These are phyloP conservation scores for Exserohilum turcica DNA, from an alignment of 2,329 filamentous ascomycete genomes.

Conservation along the genomic window DNA sequence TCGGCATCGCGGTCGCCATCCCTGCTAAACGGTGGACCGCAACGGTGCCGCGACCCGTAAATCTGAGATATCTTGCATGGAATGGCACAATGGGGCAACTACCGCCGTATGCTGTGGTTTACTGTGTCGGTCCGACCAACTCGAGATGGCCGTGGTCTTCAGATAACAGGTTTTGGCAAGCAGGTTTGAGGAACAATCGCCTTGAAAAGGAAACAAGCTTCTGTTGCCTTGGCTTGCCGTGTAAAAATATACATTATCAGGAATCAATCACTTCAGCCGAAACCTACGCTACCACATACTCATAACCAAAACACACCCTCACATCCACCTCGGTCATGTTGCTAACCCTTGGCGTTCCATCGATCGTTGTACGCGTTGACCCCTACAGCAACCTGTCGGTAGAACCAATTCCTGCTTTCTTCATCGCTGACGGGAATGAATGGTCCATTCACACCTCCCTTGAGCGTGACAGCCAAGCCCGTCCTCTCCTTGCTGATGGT, in stretches of 20 bases:
- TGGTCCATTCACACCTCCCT: slow-evolving; percentile 89
- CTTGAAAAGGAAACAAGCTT: background rate
- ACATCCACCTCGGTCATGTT: background rate
- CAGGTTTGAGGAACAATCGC: background rate
- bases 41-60: slow-evolving; percentile 9
- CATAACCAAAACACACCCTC: background rate
- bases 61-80: background rate
- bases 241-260: slow-evolving; percentile 8
- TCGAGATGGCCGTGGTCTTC: background rate
- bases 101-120: background rate
- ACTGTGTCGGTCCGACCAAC: background rate
- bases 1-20: slow-evolving; percentile 7
- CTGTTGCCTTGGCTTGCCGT: background rate
- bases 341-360: slow-evolving; percentile 64
- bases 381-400: slow-evolving; percentile 68
- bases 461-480: slow-evolving; percentile 83
- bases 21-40: slow-evolving; percentile 4
- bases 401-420: slow-evolving; percentile 70
- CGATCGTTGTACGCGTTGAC: slow-evolving; percentile 71
- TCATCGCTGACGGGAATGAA: slow-evolving; percentile 95
- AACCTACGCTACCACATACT: slow-evolving; percentile 9
- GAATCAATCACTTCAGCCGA: background rate
- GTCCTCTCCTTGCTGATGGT: slow-evolving; percentile 97
- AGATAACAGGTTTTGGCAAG: background rate
- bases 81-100: slow-evolving; percentile 1